Base-by-base conservation (phyloP, 768 basidiomycete species). In the Bullera alba region DNA sequence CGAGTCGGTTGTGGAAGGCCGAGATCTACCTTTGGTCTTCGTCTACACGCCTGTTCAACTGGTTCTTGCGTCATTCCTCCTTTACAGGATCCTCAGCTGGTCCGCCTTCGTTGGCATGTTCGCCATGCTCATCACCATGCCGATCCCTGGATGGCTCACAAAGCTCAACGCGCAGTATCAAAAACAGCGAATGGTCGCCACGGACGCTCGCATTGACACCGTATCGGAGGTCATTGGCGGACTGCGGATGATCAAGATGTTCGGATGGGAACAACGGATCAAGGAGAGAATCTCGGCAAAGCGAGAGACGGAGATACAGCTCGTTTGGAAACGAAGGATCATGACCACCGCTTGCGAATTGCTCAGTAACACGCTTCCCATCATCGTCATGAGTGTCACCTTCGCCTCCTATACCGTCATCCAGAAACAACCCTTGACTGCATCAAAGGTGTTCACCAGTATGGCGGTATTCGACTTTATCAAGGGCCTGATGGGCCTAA, bases 241-340 rank as follows among this genome's bases (percentile, higher is more conserved):
- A 17, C 67, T 83, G 14, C 77, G 83, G 16, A 83, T 84, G 80
- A 75, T 84, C 63, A 85, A 86, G 69, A 72, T 85, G 35, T 85
- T 86, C 58, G 84, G 72, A 21, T 74, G 69, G 76, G 76, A 77
- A 50, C 77, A 54, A 10, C 57, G 79, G 41, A 78, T 83, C 61
- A 73, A 78, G 21, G 65, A 76, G 12, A 75, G 76, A 43, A 74
- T 88, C 39, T 70, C 76, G 19, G 76, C 77, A 26, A 80, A 80
- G 58, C 78, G 85, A 51, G 78, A 82, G 37, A 77, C 77, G 3
- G 86, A 87, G 66, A 70, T 87, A 15, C 50, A 58, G 3, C 77
- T 76, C 68, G 73, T 83, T 35, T 78, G 77, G 75, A 79, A 77
- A 59, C 70, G 76, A 36, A 78, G 81, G 60, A 58, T 83, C 25